phyloP scores from a whole-genome alignment of 1,284 basidiomycete species.

The Grifola frondosa region DNA sequence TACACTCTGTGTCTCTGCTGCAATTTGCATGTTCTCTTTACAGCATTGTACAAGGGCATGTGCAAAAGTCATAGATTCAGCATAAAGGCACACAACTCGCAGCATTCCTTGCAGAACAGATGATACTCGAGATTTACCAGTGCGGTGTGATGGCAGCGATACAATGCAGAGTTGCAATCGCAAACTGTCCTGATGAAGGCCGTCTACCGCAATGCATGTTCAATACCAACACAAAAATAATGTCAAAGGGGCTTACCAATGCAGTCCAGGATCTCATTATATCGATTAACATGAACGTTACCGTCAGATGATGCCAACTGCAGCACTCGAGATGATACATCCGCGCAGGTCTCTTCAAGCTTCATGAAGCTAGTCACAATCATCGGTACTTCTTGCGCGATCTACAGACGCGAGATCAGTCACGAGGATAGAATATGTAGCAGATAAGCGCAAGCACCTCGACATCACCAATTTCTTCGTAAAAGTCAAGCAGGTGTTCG shows the following conservation, averaged over 20 bases:
- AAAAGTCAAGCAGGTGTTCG: conserved; percentile 24
- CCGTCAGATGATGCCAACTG: conserved; percentile 12
- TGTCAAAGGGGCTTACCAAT: conserved; percentile 13
- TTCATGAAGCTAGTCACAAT: conserved; percentile 12
- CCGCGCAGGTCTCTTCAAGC: conserved; percentile 11
- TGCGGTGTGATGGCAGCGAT: background rate
- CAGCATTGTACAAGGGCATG: conserved; percentile 12
- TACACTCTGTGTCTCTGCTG: conserved; percentile 1
- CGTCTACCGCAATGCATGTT: conserved; percentile 12
- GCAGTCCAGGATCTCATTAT: conserved; percentile 11
- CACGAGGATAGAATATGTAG: no score
- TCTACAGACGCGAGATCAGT: conserved; percentile 4
- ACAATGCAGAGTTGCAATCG: background rate
- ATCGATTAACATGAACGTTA: conserved; percentile 12
- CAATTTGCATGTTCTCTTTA: conserved; percentile 13
- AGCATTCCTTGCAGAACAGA: conserved; percentile 10
- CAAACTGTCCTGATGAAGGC: conserved; percentile 10
- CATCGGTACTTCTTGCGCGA: conserved; percentile 12
- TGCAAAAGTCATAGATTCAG: conserved; percentile 9
- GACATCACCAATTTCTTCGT: conserved; percentile 22
- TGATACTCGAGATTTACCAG: background rate
- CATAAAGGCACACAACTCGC: conserved; percentile 9
- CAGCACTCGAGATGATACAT: conserved; percentile 8
- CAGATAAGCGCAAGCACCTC: conserved; percentile 4
- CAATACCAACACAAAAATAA: background rate